phyloP scores from a whole-genome alignment of 2,329 filamentous ascomycete species.

The Arthrocladium fulminans region DNA sequence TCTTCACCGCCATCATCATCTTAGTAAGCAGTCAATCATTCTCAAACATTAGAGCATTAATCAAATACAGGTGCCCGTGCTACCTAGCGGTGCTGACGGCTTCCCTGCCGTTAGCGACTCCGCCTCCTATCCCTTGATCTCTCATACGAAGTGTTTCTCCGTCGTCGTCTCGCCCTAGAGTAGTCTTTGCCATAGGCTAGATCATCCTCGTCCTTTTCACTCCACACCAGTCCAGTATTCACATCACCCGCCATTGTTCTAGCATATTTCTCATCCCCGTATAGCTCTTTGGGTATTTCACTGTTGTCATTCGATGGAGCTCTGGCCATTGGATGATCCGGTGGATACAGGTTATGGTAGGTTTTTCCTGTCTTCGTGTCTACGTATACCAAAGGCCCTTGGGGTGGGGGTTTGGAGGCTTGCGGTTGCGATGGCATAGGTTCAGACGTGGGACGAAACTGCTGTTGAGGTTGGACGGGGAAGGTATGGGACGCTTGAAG shows the following conservation, averaged over 20 bases:
- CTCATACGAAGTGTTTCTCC: neutral
- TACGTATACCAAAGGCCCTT: slow-evolving; percentile 9
- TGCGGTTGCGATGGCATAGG: neutral
- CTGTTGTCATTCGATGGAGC: neutral
- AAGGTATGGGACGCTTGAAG: neutral
- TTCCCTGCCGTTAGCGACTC: neutral
- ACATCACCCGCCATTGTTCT: neutral
- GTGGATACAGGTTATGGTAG: slow-evolving; percentile 17
- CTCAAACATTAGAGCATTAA: neutral
- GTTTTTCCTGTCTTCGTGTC: slow-evolving; percentile 19
- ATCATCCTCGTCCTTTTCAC: slow-evolving; percentile 2
- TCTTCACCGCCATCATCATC: neutral
- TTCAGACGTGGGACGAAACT: neutral
- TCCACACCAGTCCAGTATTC: neutral
- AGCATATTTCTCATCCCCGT: neutral
- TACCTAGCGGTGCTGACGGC: too few species aligned
- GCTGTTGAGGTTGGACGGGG: neutral
- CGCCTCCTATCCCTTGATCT: neutral
- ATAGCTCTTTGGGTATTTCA: neutral
- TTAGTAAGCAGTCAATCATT: neutral
- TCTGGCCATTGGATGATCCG: slow-evolving; percentile 11
- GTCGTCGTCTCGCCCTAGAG: neutral
- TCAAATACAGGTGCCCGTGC: neutral
- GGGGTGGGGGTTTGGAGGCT: slow-evolving; percentile 8
- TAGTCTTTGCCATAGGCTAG: slow-evolving; percentile 8